A percentile compares a stretch with the other conserved stretches of the same genome.
phyloP scores from a whole-genome alignment of 2,329 filamentous ascomycete species.

The Curvularia eragrostidis region DNA sequence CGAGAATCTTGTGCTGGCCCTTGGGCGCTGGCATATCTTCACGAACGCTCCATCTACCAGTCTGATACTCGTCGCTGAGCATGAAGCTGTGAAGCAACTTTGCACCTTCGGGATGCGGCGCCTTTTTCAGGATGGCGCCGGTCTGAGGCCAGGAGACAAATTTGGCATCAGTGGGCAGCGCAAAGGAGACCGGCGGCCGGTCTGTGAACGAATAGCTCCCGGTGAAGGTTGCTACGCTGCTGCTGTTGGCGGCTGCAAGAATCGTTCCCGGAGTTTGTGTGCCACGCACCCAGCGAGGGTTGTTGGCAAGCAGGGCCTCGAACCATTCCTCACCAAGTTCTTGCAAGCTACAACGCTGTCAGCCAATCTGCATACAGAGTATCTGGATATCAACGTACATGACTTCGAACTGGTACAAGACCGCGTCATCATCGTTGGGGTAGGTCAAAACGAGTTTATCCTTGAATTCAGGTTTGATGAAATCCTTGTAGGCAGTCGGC shows the following conservation, averaged over 20 bases:
- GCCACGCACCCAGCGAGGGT: slow-evolving; percentile 62
- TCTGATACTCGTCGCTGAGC: slow-evolving; percentile 53
- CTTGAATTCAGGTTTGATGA: slow-evolving; percentile 59
- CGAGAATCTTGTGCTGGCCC: slow-evolving; percentile 39
- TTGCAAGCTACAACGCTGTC: slow-evolving; percentile 22
- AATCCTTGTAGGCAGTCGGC: slow-evolving; percentile 54
- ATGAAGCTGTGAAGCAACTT: slow-evolving; percentile 60
- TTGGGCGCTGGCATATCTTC: slow-evolving; percentile 38
- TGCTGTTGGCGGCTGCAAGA: slow-evolving; percentile 34
- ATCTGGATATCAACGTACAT: slow-evolving; percentile 38
- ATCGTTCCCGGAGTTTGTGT: slow-evolving; percentile 54
- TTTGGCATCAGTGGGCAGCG: slow-evolving; percentile 45
- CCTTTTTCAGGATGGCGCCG: slow-evolving; percentile 57
- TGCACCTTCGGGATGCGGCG: slow-evolving; percentile 59
- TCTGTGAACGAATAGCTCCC: slow-evolving; percentile 4
- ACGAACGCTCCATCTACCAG: slow-evolving; percentile 48
- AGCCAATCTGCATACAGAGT: not conserved
- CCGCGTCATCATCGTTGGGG: slow-evolving; percentile 65
- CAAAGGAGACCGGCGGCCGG: not conserved
- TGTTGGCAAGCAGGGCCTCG: slow-evolving; percentile 56
- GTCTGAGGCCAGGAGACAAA: slow-evolving; percentile 60
- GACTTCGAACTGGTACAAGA: slow-evolving; percentile 59
- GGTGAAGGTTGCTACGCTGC: slow-evolving; percentile 29
- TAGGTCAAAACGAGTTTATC: slow-evolving; percentile 53
- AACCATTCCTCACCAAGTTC: slow-evolving; percentile 58